Evolutionary conservation across 768 basidiomycete species (phyloP), one percentile per base, ranked within the genome.

Genomic region (Krasilnikovozyma curviuscula): DNA sequence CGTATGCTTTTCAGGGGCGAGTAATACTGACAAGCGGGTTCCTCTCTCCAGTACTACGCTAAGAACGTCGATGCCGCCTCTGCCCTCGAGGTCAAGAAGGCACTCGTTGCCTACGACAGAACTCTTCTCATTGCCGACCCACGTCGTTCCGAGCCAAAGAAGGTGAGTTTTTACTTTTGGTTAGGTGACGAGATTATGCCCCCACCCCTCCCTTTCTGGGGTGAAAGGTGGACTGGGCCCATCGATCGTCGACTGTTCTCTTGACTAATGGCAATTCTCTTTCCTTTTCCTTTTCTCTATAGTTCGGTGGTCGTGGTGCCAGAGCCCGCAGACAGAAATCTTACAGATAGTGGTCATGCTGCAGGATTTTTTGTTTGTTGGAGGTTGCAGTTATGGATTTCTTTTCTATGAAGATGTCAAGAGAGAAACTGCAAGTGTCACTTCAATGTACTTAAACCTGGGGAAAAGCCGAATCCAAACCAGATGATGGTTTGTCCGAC

Each of bases 1-100:
- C 29, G 30, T 35, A 7, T 40, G 31, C 19, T 16, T 29, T 33
- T 18, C 18, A 19, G 27, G 6, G 13, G 14, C 13, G n/a, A n/a
- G n/a, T n/a, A n/a, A n/a, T n/a, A n/a, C n/a, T n/a, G n/a, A n/a
- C n/a, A 14, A 21, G 23, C 40, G 12, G 5, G 2, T 41, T 13
- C 16, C 9, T 5, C 16, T 32, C 18, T 34, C 1, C 48, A 64
- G 63, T 66, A 60, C 75, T 88, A 91, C 67, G 83, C 86, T 69
- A 98, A 97, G 70, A 95, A 95, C 73, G 73, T 86, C 65, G 93
- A 98, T 65, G 93, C 93, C 55, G 88, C 78, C 68, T 86, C 83
- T 59, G 86, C 91, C 23, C 77, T 98, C 69, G 89, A 91, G 70
- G 66, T 98, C 69, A 95, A 93, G 78, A 97, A 97, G 76, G 84